Conservation (phyloP, 2,329 filamentous ascomycete species). For the Microascus cirrosus region DNA sequence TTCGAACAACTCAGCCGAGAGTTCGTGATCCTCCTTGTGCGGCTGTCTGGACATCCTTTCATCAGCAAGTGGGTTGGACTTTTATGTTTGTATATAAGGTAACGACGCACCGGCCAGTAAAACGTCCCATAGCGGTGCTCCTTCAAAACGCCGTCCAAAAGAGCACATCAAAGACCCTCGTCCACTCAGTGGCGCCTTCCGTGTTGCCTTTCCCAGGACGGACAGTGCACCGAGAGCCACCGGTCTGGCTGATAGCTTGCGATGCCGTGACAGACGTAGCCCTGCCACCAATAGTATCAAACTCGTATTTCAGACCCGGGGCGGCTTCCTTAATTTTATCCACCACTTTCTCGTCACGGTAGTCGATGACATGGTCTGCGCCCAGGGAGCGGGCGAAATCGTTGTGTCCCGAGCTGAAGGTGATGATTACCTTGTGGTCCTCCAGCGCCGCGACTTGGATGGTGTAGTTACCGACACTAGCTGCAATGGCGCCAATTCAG, state of each 20-base stretch:
- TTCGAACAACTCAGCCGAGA: conserved; percentile 23
- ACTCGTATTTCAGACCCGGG: conserved; percentile 21
- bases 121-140: conserved; percentile 22
- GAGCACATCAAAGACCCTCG: conserved; percentile 26
- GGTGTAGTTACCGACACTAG: conserved; percentile 24
- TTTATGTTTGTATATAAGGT: neutral
- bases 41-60: no score
- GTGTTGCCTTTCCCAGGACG: conserved; percentile 26
- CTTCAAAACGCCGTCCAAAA: conserved; percentile 29
- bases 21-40: conserved; percentile 21
- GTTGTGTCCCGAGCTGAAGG: conserved; percentile 24
- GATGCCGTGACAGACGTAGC: conserved; percentile 21
- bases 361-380: conserved; percentile 34
- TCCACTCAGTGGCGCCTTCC: conserved; percentile 17
- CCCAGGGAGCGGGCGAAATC: conserved; percentile 27
- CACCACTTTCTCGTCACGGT: conserved; percentile 22
- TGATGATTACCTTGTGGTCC: conserved; percentile 22
- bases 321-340: conserved; percentile 19
- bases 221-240: conserved; percentile 26
- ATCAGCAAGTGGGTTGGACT: no score
- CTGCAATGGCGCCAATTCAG: conserved; percentile 9
- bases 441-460: conserved; percentile 23
- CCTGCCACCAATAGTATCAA: conserved; percentile 29
- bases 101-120: conserved; percentile 21
- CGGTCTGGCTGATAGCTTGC: conserved; percentile 13